Conservation (phyloP, 331 rosid species). For the Dryas integrifolia region DNA sequence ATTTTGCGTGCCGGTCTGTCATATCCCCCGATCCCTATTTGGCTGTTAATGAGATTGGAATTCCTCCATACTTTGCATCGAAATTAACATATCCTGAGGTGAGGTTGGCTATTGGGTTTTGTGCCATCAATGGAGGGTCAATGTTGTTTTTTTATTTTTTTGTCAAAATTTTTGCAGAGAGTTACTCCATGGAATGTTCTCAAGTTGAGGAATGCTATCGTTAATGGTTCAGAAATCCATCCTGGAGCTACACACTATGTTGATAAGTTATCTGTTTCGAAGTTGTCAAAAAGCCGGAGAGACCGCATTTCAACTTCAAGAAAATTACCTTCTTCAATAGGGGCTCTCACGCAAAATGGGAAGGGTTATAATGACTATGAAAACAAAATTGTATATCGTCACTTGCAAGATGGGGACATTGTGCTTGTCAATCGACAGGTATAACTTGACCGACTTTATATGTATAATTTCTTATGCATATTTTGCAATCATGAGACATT, state of each 20-base stretch:
- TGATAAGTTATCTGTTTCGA: conserved; percentile 50
- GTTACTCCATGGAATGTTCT: conserved; percentile 86
- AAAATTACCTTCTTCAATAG: conserved; percentile 73
- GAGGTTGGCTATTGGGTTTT: conserved; percentile 17
- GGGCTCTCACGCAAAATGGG: conserved; percentile 60
- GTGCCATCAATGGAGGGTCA: not conserved
- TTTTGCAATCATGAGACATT: not conserved
- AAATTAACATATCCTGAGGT: conserved; percentile 93
- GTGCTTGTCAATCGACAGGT: conserved; percentile 99
- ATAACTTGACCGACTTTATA: conserved; percentile 22
- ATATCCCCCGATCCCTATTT: conserved; percentile 97
- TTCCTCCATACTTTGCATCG: conserved; percentile 87
- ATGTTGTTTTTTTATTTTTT: not conserved
- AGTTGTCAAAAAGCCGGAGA: conserved; percentile 42
- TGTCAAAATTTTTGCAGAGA: conserved; percentile 48
- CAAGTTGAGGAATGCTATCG: conserved; percentile 63
- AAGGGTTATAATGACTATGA: conserved; percentile 59
- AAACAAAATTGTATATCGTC: conserved; percentile 84
- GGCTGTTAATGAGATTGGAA: conserved; percentile 97
- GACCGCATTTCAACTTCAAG: conserved; percentile 50
- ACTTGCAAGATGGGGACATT: conserved; percentile 88
- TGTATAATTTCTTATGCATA: conserved; percentile 5
- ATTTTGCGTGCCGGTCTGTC: conserved; percentile 96
- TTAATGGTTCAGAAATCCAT: conserved; percentile 75
- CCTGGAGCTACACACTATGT: conserved; percentile 87